These are phyloP conservation scores for Hypoxylon fuscum DNA, from an alignment of 495 filamentous ascomycete species.

Conservation along the genomic window DNA sequence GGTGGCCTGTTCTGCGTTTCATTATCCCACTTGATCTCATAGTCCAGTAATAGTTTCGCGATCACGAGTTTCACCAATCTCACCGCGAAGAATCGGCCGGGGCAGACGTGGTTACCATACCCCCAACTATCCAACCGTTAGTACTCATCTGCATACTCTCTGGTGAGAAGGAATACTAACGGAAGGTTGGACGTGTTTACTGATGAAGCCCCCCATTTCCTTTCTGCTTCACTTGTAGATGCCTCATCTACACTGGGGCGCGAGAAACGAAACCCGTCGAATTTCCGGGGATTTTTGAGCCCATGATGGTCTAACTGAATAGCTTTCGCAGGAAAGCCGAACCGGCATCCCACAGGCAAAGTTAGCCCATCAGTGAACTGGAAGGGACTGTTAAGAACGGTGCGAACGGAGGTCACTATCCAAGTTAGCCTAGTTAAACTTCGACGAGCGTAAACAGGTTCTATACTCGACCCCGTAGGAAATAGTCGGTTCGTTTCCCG, in stretches of 20 bases:
- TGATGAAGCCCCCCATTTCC: neutral
- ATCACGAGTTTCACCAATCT: neutral
- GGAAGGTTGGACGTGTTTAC: neutral
- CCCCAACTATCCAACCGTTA: neutral
- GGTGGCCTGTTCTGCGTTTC: neutral
- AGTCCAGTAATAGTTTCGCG: neutral
- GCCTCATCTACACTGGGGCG: neutral
- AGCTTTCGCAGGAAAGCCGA: neutral
- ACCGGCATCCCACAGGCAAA: neutral
- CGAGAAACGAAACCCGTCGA: neutral
- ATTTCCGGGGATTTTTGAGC: neutral
- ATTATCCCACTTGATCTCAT: neutral
- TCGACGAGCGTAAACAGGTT: too few species aligned
- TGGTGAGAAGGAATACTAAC: neutral
- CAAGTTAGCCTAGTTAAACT: too few species aligned
- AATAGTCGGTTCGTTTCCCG: neutral
- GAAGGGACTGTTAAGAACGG: neutral
- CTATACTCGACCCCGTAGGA: neutral
- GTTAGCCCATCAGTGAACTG: neutral
- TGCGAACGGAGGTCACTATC: neutral
- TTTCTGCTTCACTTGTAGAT: neutral
- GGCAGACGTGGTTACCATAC: neutral
- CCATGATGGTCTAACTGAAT: neutral
- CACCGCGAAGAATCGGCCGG: neutral
- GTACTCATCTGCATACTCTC: neutral